phyloP scores from a whole-genome alignment of 106 monocot species.

The Iris macrosiphon region DNA sequence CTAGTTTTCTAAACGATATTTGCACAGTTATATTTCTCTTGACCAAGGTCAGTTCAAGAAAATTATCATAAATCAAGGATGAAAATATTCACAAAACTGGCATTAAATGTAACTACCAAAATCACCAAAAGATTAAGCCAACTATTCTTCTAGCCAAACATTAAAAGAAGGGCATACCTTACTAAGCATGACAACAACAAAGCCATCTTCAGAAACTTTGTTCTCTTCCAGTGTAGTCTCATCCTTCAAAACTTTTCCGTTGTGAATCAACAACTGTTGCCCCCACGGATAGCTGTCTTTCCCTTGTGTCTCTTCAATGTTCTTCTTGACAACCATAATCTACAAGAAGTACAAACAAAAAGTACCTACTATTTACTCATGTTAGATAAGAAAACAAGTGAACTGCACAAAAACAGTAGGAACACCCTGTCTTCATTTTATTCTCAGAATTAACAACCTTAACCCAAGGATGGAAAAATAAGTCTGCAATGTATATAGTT shows the following conservation, averaged over 20 bases:
- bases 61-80: too few species aligned
- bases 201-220: constrained; percentile 72
- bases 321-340: constrained; percentile 91
- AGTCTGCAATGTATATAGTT: too few species aligned
- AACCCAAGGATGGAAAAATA: too few species aligned
- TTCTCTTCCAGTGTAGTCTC: constrained; percentile 86
- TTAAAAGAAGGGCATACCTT: constrained; percentile 56
- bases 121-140: too few species aligned
- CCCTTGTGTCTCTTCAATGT: constrained; percentile 77
- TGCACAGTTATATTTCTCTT: too few species aligned
- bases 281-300: constrained; percentile 82
- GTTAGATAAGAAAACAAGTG: neutral
- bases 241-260: constrained; percentile 89
- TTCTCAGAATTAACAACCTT: too few species aligned
- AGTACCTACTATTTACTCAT: neutral
- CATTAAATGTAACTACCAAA: too few species aligned
- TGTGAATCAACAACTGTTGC: constrained; percentile 78
- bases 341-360: constrained; percentile 12
- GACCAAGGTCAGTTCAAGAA: too few species aligned
- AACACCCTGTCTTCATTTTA: too few species aligned
- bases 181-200: constrained; percentile 95
- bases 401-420: neutral
- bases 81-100: too few species aligned
- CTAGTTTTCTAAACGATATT: too few species aligned
- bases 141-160: too few species aligned